Conservation (phyloP, 495 filamentous ascomycete species). For the Aspergillus avenaceus region DNA sequence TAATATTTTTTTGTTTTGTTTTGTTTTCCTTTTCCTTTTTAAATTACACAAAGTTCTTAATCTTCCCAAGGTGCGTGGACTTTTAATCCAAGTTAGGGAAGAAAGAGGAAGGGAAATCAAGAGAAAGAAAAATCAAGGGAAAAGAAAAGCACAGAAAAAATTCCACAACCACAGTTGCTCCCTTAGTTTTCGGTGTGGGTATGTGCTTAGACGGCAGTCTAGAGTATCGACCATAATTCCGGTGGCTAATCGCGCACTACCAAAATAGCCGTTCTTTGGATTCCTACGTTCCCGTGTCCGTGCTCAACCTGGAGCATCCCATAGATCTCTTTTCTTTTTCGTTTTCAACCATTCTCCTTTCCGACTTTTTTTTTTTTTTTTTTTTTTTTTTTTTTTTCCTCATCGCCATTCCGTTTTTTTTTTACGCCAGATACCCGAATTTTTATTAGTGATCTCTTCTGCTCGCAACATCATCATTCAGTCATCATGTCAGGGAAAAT, state of each 20-base stretch:
- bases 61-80: slow-evolving; percentile 10
- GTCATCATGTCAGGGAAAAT: slow-evolving; percentile 71
- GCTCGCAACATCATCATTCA: slow-evolving; percentile 2
- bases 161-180: slow-evolving; percentile 8
- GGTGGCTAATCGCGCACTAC: slow-evolving; percentile 27
- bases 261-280: slow-evolving; percentile 23
- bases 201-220: slow-evolving; percentile 16
- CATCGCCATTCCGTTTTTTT: slow-evolving; percentile 7
- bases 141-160: slow-evolving; percentile 2
- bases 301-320: slow-evolving; percentile 19
- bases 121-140: too few species aligned
- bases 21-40: neutral
- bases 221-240: slow-evolving; percentile 18
- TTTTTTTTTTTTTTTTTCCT: slow-evolving; percentile 10
- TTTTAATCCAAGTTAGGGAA: slow-evolving; percentile 1
- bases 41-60: too few species aligned
- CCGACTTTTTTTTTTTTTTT: slow-evolving; percentile 10
- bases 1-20: neutral
- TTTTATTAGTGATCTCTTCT: slow-evolving; percentile 2
- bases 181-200: slow-evolving; percentile 10
- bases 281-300: slow-evolving; percentile 22
- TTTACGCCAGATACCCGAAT: slow-evolving; percentile 3
- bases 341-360: slow-evolving; percentile 7
- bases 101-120: neutral
- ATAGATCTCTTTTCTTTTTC: slow-evolving; percentile 17